phyloP scores from a whole-genome alignment of 345 rosid genomes.

The Mallotus nudiflorus region DNA sequence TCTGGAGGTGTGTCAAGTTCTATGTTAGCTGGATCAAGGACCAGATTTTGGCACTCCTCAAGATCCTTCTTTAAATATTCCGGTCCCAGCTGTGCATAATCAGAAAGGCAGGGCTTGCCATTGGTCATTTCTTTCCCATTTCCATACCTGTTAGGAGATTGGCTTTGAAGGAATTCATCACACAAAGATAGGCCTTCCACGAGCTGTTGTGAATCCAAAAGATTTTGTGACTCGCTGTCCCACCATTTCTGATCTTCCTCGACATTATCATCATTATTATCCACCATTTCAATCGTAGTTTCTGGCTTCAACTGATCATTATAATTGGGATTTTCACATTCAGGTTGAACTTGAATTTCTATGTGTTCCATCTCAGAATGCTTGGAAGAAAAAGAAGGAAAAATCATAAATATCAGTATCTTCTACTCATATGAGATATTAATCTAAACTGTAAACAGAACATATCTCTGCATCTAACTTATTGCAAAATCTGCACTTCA shows the following conservation, averaged over 20 bases:
- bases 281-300: conserved; percentile 30
- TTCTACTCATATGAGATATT: neutral
- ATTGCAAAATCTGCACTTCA: neutral
- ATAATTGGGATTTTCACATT: conserved; percentile 27
- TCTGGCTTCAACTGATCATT: conserved; percentile 29
- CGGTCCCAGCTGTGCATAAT: conserved; percentile 71
- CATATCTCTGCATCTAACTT: neutral
- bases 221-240: conserved; percentile 71
- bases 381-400: conserved; percentile 24
- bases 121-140: conserved; percentile 38
- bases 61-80: conserved; percentile 80
- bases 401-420: conserved; percentile 22
- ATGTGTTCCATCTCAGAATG: conserved; percentile 31
- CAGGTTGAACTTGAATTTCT: conserved; percentile 48
- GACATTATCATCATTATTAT: conserved; percentile 35
- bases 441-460: neutral
- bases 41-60: conserved; percentile 78
- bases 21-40: conserved; percentile 69
- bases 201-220: conserved; percentile 86
- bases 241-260: conserved; percentile 76
- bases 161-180: conserved; percentile 75
- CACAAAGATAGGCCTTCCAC: conserved; percentile 88
- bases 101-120: conserved; percentile 58
- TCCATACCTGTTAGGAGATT: conserved; percentile 64
- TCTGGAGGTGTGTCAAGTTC: conserved; percentile 95